Evolutionary conservation across 2,329 filamentous ascomycete genomes (phyloP), one percentile per base, ranked within the genome.

Genomic region (Aspergillus pseudotamarii): DNA sequence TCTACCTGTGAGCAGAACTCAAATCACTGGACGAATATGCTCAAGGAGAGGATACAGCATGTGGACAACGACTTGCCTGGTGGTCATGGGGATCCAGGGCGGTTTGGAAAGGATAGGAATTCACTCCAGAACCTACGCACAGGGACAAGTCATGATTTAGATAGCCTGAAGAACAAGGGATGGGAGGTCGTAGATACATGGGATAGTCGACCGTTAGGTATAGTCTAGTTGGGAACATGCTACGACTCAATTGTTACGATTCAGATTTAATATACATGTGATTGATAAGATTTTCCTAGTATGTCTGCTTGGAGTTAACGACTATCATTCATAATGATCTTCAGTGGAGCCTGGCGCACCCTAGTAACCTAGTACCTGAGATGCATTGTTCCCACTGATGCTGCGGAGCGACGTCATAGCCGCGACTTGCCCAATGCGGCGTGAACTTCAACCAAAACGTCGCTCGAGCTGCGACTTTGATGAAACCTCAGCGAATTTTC

Each of bases 151-250:
- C 67, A 65, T 28, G 64, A 71, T 51, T 58, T 69, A 48, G 60
- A 68, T 54, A 70, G 61, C 51, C 60, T 77, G 53, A 64, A 64
- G 38, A 68, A 64, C 41, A 68, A 68, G 63, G 75, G 75, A 28
- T 78, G 75, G 75, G 70, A 70, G 3, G 66, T 64, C 2, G 59
- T 69, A 36, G 70, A 71, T 54, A 71, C 69, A 26, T 75, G 74
- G 73, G 73, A 72, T 48, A 75, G 69, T 63, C 72, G 75, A 45
- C 72, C 77, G 21, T 66, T 79, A 59, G 77, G 77, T 3, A 64
- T 76, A n/a, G 68, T 70, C 30, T 76, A 71, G 61, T 48, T 1
- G 10, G 50, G 19, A 30, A 19, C 6, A 45, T 46, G 16, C 10
- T 51, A 26, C 12, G 4, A 32, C 8, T 32, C 30, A 14, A 51